Conservation (phyloP, 441 rosid genomes). For the Adansonia rubrostipa region DNA sequence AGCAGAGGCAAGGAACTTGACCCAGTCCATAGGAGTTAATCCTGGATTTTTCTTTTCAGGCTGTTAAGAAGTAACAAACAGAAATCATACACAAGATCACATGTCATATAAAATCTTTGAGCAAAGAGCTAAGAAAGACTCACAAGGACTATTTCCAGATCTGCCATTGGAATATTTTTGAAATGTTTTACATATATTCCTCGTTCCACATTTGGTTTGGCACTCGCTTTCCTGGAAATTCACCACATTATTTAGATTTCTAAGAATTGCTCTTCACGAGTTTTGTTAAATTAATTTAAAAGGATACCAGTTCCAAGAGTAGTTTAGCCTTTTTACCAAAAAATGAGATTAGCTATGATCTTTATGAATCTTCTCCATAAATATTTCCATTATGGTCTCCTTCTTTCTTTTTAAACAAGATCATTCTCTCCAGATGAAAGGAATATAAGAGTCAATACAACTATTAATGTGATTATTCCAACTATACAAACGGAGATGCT, state of each 20-base stretch:
- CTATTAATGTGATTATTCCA: too few relatives aligned
- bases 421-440: not conserved
- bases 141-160: conserved; percentile 97
- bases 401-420: not conserved
- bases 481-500: not conserved
- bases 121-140: conserved; percentile 37
- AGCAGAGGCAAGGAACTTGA: conserved; percentile 84
- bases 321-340: conserved; percentile 7
- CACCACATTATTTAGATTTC: conserved; percentile 35
- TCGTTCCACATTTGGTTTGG: conserved; percentile 55
- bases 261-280: conserved; percentile 17
- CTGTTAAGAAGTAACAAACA: conserved; percentile 40
- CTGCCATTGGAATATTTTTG: conserved; percentile 98
- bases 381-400: not conserved
- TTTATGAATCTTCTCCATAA: not conserved
- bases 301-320: conserved; percentile 13
- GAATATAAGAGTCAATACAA: not conserved
- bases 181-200: conserved; percentile 93
- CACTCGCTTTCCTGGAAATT: conserved; percentile 64
- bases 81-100: conserved; percentile 25
- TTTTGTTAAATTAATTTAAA: conserved; percentile 19
- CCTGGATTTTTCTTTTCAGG: conserved; percentile 98
- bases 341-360: not conserved
- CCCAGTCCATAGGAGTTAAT: conserved; percentile 97
- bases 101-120: not conserved